Conservation (phyloP, 2,329 filamentous ascomycete species). For the Akanthomyces uredinophilus region DNA sequence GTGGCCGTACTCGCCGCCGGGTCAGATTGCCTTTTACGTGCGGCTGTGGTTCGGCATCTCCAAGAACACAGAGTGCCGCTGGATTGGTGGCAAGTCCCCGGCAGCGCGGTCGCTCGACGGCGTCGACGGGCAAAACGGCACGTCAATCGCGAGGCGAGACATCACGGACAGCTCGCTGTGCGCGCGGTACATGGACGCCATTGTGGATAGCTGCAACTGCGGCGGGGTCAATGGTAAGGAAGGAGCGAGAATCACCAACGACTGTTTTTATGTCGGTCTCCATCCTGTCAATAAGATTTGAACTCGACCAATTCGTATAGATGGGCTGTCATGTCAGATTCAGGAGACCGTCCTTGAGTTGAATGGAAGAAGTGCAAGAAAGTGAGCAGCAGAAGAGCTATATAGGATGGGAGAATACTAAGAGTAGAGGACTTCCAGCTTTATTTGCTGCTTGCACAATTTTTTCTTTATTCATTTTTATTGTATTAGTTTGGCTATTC, state of each 20-base stretch:
- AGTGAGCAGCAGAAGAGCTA: not conserved
- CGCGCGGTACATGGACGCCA: not conserved
- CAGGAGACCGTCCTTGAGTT: not conserved
- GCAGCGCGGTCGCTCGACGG: not conserved
- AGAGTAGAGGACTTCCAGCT: not conserved
- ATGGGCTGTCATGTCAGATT: not conserved
- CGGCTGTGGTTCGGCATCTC: slow-evolving; percentile 4
- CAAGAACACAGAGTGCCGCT: slow-evolving; percentile 1
- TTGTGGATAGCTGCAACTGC: slow-evolving; percentile 5
- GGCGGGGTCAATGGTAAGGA: slow-evolving; percentile 1
- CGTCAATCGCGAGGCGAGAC: slow-evolving; percentile 3
- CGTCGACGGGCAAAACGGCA: not conserved
- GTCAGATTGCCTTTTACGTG: not conserved
- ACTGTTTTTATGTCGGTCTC: not conserved
- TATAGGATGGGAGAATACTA: not conserved
- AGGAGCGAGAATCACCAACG: not conserved
- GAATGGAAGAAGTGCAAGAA: not conserved
- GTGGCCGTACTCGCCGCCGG: not conserved
- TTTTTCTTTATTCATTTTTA: not conserved
- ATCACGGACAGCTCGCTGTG: not conserved
- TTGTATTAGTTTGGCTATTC: slow-evolving; percentile 1
- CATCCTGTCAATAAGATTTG: slow-evolving; percentile 1
- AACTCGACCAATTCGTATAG: not conserved
- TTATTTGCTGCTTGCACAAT: not conserved
- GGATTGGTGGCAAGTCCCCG: not conserved